Evolutionary conservation across 2,329 filamentous ascomycete species (phyloP).

Genomic region (Diplocarpon rosae): DNA sequence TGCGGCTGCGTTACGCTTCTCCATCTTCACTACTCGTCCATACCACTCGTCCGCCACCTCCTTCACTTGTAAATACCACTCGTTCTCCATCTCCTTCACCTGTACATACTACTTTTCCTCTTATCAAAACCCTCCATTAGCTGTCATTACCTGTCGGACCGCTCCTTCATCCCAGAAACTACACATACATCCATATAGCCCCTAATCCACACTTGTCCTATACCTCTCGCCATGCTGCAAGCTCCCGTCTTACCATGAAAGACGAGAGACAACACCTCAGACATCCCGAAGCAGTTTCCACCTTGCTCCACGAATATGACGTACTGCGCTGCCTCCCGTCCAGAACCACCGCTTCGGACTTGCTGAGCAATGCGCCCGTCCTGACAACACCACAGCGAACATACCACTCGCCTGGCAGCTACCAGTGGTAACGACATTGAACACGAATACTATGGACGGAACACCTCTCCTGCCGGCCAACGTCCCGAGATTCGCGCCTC

Average conservation of each 20-base stretch:
- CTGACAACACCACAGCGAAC: conserved; percentile 1
- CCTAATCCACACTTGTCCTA: no score
- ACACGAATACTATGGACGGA: conserved; percentile 17
- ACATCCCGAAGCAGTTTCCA: conserved; percentile 5
- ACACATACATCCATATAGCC: no score
- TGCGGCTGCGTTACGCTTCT: background rate
- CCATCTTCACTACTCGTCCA: no score
- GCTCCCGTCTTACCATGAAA: conserved; percentile 2
- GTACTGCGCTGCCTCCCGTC: conserved; percentile 1
- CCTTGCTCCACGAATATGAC: conserved; percentile 15
- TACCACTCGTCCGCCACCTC: no score
- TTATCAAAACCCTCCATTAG: no score
- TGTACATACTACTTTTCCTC: no score
- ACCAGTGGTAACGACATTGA: background rate
- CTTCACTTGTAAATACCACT: no score
- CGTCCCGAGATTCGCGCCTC: conserved; percentile 15
- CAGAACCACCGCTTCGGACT: conserved; percentile 7
- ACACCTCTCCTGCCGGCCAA: conserved; percentile 13
- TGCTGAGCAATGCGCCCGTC: conserved; percentile 14
- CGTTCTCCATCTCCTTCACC: no score
- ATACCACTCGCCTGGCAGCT: conserved; percentile 11
- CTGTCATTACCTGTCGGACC: no score
- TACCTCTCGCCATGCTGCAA: conserved; percentile 1
- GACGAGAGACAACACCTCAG: conserved; percentile 9
- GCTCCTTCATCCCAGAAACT: no score